phyloP scores from a whole-genome alignment of 352 stramenopile genomes.

The Phytophthora fragariaefolia region DNA sequence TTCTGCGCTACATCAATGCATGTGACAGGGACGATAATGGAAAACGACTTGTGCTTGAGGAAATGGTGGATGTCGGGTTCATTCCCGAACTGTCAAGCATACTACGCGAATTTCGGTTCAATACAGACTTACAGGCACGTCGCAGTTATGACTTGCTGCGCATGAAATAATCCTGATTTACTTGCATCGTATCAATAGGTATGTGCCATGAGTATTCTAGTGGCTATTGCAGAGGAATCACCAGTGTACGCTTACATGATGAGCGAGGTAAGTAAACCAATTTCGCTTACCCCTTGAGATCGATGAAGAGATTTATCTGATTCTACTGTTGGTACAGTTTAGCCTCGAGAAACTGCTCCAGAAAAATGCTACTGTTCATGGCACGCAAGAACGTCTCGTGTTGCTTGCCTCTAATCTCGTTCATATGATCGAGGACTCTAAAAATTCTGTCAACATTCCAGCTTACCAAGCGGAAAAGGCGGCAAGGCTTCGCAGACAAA shows the following conservation, averaged over 20 bases:
- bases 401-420: slow-evolving; percentile 46
- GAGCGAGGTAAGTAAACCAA: slow-evolving; percentile 42
- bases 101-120: slow-evolving; percentile 77
- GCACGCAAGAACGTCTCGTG: slow-evolving; percentile 50
- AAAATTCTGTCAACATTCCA: slow-evolving; percentile 43
- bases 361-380: slow-evolving; percentile 56
- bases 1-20: slow-evolving; percentile 42
- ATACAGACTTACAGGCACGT: slow-evolving; percentile 53
- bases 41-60: slow-evolving; percentile 39
- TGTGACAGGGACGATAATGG: slow-evolving; percentile 29
- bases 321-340: slow-evolving; percentile 17
- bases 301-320: neutral
- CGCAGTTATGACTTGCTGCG: neutral
- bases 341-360: slow-evolving; percentile 41
- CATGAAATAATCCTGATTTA: neutral
- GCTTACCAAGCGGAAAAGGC: slow-evolving; percentile 44
- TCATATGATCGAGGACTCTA: slow-evolving; percentile 53
- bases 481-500: slow-evolving; percentile 42
- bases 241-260: slow-evolving; percentile 67
- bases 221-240: slow-evolving; percentile 50
- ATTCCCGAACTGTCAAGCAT: slow-evolving; percentile 44
- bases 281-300: neutral
- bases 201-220: slow-evolving; percentile 53
- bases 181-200: slow-evolving; percentile 29
- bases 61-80: slow-evolving; percentile 54